Conservation (phyloP, 2,329 filamentous ascomycete species). For the Aspergillus sp. region DNA sequence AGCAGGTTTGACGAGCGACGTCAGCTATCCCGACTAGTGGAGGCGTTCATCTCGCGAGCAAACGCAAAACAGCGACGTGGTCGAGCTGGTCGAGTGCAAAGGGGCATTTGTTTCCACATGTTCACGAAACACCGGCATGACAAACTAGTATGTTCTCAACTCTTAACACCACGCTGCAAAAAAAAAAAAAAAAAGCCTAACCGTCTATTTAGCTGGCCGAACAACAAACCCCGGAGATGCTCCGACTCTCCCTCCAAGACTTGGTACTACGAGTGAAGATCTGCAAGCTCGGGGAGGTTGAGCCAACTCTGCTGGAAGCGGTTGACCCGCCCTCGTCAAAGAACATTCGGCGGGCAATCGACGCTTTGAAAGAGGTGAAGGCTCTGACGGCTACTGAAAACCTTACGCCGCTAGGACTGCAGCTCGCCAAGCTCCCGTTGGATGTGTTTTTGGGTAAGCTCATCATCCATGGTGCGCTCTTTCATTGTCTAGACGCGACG, state of each 20-base stretch:
- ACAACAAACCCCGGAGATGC: conserved; percentile 94
- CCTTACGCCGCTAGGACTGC: conserved; percentile 79
- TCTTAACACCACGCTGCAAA: not conserved
- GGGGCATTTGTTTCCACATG: conserved; percentile 92
- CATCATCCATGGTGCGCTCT: conserved; percentile 80
- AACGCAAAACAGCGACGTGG: conserved; percentile 95
- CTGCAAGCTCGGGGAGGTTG: conserved; percentile 90
- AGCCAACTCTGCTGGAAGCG: conserved; percentile 82
- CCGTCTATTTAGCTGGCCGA: conserved; percentile 65
- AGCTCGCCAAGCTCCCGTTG: conserved; percentile 83
- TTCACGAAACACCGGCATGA: conserved; percentile 92
- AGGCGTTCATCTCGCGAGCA: conserved; percentile 91
- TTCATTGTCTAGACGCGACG: conserved; percentile 87
- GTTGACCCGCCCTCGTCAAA: conserved; percentile 87
- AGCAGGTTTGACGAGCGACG: conserved; percentile 81
- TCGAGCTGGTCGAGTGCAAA: conserved; percentile 90
- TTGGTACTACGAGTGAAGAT: conserved; percentile 96
- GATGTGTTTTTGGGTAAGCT: conserved; percentile 96
- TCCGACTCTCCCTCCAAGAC: conserved; percentile 90
- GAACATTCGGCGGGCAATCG: conserved; percentile 89
- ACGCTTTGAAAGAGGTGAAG: conserved; percentile 88
- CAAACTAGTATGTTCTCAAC: conserved; percentile 47
- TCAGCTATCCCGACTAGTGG: conserved; percentile 85
- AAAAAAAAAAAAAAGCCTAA: not conserved
- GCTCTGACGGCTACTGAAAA: conserved; percentile 80